Base-by-base conservation (phyloP, 2,329 filamentous ascomycete genomes). In the Pyrenochaeta sp. region DNA sequence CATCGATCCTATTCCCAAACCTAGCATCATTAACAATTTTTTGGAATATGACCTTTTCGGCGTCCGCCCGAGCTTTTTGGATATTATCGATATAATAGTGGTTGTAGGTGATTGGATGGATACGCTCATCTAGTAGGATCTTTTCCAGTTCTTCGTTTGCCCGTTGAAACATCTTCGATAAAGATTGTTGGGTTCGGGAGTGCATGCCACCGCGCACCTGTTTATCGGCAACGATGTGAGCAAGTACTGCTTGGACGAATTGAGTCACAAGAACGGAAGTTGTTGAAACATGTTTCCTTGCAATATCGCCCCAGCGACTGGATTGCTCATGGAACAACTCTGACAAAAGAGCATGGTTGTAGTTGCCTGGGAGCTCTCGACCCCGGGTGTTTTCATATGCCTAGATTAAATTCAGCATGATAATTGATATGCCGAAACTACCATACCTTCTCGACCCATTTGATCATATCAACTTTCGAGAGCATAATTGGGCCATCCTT, bases 291-390 rank as follows among this genome's bases (percentile, higher is more conserved):
- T 76, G 72, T 2, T 39, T 20, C 17, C 35, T 46, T 4, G 61
- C 71, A 3, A 78, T 72, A 0, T 30, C 19, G 36, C 72, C 64
- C 85, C 83, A 88, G 0, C 75, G 77, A 7, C 57, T 46, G 1
- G 76, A 82, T 46, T 87, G 82, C 23, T 84, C 76, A 3, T 65
- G 63, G 53, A 88, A 88, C 0, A 88, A 63, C 19, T 86, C 78
- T 0, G 71, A 68, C 0, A 88, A 72, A 8, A 87, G 72, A 43
- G 83, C 62, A 0, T 83, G 79, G 51, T 84, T 85, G 63, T 82
- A 87, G 0, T 74, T 80, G 0, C 83, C 82, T 0, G 82, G 81
- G 0, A 88, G 67, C 57, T 88, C 85, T 5, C 79, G 68, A 1
- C 77, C 78, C 18, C 81, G 70, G 5, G 64, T 76, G 31, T 63